Percentiles rank a stretch among this genome's conserved stretches.
Conservation (phyloP, 345 rosid genomes). For the Syzygium aromaticum region DNA sequence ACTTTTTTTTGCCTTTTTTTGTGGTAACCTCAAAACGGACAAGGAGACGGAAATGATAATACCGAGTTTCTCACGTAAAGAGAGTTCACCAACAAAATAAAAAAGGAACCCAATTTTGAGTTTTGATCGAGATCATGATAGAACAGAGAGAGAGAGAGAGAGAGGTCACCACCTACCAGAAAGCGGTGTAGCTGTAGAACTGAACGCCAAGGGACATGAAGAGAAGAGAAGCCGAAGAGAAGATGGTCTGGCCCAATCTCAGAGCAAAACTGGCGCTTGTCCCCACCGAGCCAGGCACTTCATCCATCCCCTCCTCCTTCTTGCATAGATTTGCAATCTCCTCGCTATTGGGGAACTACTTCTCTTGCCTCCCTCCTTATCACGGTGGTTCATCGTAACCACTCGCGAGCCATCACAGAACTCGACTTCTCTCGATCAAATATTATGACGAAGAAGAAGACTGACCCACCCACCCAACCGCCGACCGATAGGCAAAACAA, state of each 20-base stretch:
- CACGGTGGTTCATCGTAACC: neutral
- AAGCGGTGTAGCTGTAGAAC: constrained; percentile 83
- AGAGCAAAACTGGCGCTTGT: constrained; percentile 68
- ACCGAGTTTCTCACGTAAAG: neutral
- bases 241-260: constrained; percentile 69
- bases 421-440: neutral
- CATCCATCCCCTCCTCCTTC: constrained; percentile 33
- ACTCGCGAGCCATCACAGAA: neutral
- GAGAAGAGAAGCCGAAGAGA: constrained; percentile 76
- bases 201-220: constrained; percentile 81
- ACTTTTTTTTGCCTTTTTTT: neutral
- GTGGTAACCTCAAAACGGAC: neutral
- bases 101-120: neutral
- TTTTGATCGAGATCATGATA: neutral
- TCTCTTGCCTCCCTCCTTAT: neutral
- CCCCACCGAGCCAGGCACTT: constrained; percentile 68
- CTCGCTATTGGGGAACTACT: neutral
- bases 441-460: neutral
- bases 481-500: neutral
- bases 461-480: neutral
- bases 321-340: neutral
- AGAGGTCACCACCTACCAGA: constrained; percentile 56
- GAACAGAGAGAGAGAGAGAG: neutral
- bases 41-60: neutral
- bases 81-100: neutral